Evolutionary conservation across 768 basidiomycete genomes (phyloP).

Genomic region (Dioszegia crocea): DNA sequence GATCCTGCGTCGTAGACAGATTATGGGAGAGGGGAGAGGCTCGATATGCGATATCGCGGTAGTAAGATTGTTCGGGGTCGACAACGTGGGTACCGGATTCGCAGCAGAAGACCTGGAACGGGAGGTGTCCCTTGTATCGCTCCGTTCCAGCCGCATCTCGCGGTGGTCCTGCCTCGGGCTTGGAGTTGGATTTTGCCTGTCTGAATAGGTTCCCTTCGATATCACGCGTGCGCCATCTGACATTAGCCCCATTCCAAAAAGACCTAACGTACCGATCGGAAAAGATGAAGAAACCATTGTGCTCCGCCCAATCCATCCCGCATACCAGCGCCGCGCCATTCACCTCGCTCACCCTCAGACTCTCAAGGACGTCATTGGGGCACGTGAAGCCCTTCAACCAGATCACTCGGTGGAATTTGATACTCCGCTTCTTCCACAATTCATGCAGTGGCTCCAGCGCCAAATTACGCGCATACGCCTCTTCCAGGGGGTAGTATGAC

Average conservation of each 20-base stretch:
- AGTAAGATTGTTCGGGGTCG: conserved; percentile 93
- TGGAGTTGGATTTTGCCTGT: conserved; percentile 88
- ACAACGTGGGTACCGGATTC: conserved; percentile 96
- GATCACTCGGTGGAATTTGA: conserved; percentile 83
- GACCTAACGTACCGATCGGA: conserved; percentile 75
- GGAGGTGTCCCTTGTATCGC: conserved; percentile 84
- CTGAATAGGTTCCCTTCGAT: conserved; percentile 98
- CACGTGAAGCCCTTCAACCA: conserved; percentile 99
- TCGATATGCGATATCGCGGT: conserved; percentile 80
- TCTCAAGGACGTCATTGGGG: conserved; percentile 95
- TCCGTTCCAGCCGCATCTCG: conserved; percentile 74
- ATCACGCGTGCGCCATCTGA: conserved; percentile 92
- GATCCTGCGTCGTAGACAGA: conserved; percentile 55
- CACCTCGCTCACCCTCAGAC: conserved; percentile 77
- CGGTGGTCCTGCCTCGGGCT: conserved; percentile 84
- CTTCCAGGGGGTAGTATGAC: conserved; percentile 92
- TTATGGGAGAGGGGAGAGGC: conserved; percentile 79
- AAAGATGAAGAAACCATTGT: conserved; percentile 95
- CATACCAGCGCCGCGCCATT: conserved; percentile 98
- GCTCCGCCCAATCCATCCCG: conserved; percentile 99
- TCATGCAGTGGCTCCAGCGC: conserved; percentile 87
- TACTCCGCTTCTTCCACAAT: conserved; percentile 66
- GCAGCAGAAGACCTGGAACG: conserved; percentile 98
- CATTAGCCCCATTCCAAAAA: not conserved
- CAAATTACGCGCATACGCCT: conserved; percentile 87